Base-by-base conservation (phyloP, 768 basidiomycete genomes). In the Gloeopeniophorella convolvens region DNA sequence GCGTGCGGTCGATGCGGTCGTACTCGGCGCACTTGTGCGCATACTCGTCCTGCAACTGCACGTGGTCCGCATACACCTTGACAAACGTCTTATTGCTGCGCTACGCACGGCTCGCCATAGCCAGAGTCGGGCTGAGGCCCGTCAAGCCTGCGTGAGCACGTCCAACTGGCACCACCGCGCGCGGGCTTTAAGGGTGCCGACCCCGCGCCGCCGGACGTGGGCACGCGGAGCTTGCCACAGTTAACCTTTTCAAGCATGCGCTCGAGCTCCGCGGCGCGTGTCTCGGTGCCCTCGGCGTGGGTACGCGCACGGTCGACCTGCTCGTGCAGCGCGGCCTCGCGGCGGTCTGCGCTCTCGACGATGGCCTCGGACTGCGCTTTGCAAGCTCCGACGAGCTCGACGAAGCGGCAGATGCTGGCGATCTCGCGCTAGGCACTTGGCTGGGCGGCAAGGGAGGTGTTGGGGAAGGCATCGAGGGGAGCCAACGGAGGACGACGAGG, bases 11-110 rank as follows among this genome's bases (percentile, higher is more conserved):
- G 78, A 98, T 83, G 40, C 89, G 80, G 55, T 83, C 82, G 51
- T 85, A 88, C 68, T 98, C 94, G 4, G 80, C 74, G 44, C 78
- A 82, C 66, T 91, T 89, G 64, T 73, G 77, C 16, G 79, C 76
- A 48, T 82, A 82, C 26, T 92, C 87, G 21, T 89, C 88, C 64
- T 96, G 85, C 33, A 94, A 75, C 46, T 80, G 78, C 30, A 95
- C 82, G 58, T 90, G 90, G 62, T 96, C 91, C 13, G 87, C 78
- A 64, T 96, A 97, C 18, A 98, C 84, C 61, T 96, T 88, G 0
- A 94, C 95, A 69, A 95, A 95, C 1, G 87, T 88, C 74, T 88
- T 89, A 23, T 88, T 90, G 23, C 73, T 78, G 65, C 79, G 82
- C 69, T 93, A 90, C 18, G 84, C 78, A 54, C 75, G 80, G 67